These are phyloP conservation scores for Phyllosticta citrichinensis DNA, from an alignment of 2,329 filamentous ascomycete species.

Conservation along the genomic window DNA sequence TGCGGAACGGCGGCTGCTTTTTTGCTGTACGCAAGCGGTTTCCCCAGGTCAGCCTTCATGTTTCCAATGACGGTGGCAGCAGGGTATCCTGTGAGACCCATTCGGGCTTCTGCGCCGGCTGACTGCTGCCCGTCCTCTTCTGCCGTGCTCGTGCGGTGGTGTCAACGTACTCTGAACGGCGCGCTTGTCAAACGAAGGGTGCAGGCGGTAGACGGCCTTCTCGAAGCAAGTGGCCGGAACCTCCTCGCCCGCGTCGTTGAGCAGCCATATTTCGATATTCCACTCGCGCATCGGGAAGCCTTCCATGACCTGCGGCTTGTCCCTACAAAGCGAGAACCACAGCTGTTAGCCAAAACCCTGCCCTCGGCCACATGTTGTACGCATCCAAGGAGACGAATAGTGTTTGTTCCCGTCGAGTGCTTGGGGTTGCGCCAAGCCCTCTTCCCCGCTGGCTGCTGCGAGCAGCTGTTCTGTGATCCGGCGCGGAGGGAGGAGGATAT, in stretches of 20 bases:
- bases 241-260: constrained; percentile 80
- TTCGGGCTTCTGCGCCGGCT: no score
- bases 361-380: background rate
- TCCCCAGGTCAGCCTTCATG: background rate
- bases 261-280: constrained; percentile 74
- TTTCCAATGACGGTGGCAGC: no score
- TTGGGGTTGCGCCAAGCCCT: background rate
- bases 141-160: background rate
- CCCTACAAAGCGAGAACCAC: constrained; percentile 35
- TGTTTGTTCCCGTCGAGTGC: background rate
- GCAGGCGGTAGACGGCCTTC: constrained; percentile 85
- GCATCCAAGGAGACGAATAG: background rate
- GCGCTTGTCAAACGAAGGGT: constrained; percentile 80
- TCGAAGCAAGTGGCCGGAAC: constrained; percentile 76
- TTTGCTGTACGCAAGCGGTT: constrained; percentile 47
- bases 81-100: no score
- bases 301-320: constrained; percentile 70
- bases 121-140: background rate
- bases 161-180: constrained; percentile 64
- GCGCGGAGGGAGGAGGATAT: background rate
- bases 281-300: constrained; percentile 90
- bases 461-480: background rate
- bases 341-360: background rate
- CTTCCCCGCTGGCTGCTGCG: background rate
- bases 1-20: constrained; percentile 76